phyloP scores from a whole-genome alignment of 2,329 filamentous ascomycete species.

The Xylariaceae sp. region DNA sequence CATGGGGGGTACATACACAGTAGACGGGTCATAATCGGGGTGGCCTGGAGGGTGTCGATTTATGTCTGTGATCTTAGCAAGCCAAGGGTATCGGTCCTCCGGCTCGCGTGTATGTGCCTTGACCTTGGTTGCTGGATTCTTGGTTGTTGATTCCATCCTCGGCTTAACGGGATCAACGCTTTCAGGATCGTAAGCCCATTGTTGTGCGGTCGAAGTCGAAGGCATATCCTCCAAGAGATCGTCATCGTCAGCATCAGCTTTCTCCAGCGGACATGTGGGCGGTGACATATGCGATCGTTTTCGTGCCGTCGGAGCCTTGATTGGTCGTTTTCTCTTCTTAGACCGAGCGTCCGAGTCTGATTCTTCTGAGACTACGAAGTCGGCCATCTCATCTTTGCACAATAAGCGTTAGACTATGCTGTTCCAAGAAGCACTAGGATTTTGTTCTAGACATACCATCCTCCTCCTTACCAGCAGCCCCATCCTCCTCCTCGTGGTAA shows the following conservation, averaged over 20 bases:
- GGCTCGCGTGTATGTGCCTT: conserved; percentile 85
- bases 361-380: conserved; percentile 88
- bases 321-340: conserved; percentile 78
- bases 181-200: conserved; percentile 75
- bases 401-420: not conserved
- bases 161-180: conserved; percentile 47
- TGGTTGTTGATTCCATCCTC: conserved; percentile 34
- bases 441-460: conserved; percentile 56
- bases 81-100: conserved; percentile 87
- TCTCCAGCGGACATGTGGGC: conserved; percentile 46
- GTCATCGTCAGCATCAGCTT: conserved; percentile 56
- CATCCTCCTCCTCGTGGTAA: conserved; percentile 67
- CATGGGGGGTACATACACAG: conserved; percentile 84
- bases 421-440: not conserved
- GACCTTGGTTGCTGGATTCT: conserved; percentile 52
- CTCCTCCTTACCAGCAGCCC: conserved; percentile 66
- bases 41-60: conserved; percentile 80
- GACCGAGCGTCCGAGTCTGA: conserved; percentile 80
- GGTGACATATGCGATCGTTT: conserved; percentile 68
- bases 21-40: conserved; percentile 89
- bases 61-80: conserved; percentile 84
- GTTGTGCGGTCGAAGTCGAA: conserved; percentile 74
- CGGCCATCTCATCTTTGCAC: conserved; percentile 71
- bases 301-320: conserved; percentile 58
- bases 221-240: conserved; percentile 62